Conservation (phyloP, 495 filamentous ascomycete genomes). For the Talaromyces borbonicus region DNA sequence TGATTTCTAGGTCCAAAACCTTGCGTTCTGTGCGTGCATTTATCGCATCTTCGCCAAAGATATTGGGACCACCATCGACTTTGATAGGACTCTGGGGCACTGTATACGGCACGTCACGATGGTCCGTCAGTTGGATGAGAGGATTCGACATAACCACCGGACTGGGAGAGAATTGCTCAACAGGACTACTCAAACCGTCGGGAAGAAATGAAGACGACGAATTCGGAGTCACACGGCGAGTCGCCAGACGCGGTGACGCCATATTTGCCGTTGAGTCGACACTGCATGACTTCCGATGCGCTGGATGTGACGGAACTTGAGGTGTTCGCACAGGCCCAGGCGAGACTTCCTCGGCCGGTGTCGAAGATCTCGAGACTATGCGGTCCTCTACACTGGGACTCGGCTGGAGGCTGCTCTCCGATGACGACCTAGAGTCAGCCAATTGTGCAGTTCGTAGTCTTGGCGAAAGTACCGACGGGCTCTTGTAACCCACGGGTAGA, state of each 20-base stretch:
- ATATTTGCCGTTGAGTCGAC: conserved; percentile 22
- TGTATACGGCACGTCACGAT: conserved; percentile 13
- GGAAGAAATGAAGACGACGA: conserved; percentile 18
- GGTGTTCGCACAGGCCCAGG: conserved; percentile 1
- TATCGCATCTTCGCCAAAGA: conserved; percentile 58
- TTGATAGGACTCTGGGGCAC: conserved; percentile 37
- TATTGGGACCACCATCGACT: conserved; percentile 36
- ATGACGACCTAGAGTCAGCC: conserved; percentile 19
- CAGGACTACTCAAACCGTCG: conserved; percentile 16
- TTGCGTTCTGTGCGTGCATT: conserved; percentile 88
- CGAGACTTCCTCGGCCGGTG: not conserved
- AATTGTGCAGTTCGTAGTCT: conserved; percentile 32
- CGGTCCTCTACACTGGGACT: conserved; percentile 13
- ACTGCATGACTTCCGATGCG: conserved; percentile 31
- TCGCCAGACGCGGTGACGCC: conserved; percentile 13
- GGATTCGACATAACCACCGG: conserved; percentile 35
- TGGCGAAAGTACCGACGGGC: conserved; percentile 27
- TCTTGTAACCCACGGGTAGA: conserved; percentile 18
- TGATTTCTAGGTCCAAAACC: conserved; percentile 95
- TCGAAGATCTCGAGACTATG: conserved; percentile 5
- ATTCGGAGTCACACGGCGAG: conserved; percentile 26
- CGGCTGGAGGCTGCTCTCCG: conserved; percentile 16
- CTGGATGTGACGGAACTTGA: not conserved
- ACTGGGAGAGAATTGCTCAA: conserved; percentile 24
- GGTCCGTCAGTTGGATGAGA: conserved; percentile 18